Percentiles rank a stretch among this genome's conserved stretches.
These are phyloP conservation scores for Coemansia sp. DNA, from an alignment of 192 early-diverging fungal genomes.

Conservation along the genomic window DNA sequence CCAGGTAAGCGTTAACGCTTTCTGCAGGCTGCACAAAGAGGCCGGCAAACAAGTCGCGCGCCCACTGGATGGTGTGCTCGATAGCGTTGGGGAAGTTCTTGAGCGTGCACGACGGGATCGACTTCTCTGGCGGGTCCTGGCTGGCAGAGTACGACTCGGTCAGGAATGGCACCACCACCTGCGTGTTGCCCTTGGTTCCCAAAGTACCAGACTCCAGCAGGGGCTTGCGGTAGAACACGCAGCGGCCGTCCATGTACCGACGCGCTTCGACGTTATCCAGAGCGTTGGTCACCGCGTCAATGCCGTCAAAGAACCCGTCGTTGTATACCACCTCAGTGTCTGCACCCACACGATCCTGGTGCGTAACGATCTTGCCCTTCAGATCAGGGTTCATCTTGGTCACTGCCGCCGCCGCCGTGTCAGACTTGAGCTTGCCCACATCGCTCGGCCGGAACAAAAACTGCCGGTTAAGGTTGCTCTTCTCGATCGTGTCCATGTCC, in stretches of 20 bases:
- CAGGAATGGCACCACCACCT: slow-evolving; percentile 91
- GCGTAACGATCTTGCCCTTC: slow-evolving; percentile 60
- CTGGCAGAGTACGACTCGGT: slow-evolving; percentile 99
- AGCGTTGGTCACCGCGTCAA: slow-evolving; percentile 96
- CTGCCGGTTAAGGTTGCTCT: slow-evolving; percentile 98
- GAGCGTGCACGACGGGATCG: slow-evolving; percentile 85
- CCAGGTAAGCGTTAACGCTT: slow-evolving; percentile 92
- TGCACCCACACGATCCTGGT: slow-evolving; percentile 92
- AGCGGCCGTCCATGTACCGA: slow-evolving; percentile 95
- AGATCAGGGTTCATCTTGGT: slow-evolving; percentile 89
- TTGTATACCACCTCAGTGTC: slow-evolving; percentile 94
- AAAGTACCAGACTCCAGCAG: slow-evolving; percentile 97
- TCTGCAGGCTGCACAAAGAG: slow-evolving; percentile 89
- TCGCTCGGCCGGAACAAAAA: slow-evolving; percentile 92
- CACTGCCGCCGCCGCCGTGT: slow-evolving; percentile 83
- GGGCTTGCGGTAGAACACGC: slow-evolving; percentile 94
- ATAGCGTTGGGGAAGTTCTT: slow-evolving; percentile 90
- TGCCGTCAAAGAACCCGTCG: slow-evolving; percentile 82
- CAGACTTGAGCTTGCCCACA: slow-evolving; percentile 92
- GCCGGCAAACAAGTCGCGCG: slow-evolving; percentile 94
- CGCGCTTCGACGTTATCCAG: slow-evolving; percentile 98
- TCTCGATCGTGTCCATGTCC: slow-evolving; percentile 99
- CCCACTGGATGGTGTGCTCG: slow-evolving; percentile 92
- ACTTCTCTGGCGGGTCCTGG: slow-evolving; percentile 96
- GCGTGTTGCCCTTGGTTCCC: slow-evolving; percentile 99